Evolutionary conservation across 2,329 filamentous ascomycete genomes (phyloP), one percentile per base, ranked within the genome.

Genomic region (Alternaria brassicicola): DNA sequence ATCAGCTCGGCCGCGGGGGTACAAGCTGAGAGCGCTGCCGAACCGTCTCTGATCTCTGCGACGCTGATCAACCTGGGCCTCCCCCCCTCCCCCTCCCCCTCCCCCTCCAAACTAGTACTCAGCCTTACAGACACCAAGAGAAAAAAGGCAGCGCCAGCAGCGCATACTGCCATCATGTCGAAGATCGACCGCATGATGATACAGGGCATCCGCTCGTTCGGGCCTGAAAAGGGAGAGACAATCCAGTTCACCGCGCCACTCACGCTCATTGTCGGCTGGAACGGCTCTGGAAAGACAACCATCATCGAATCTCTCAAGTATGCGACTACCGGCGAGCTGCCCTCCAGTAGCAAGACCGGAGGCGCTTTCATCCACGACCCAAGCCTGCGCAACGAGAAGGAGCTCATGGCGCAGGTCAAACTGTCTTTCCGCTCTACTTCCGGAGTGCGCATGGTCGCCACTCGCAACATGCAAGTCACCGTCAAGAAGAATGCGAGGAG

Each of bases 221-320:
- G 90, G 77, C 89, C 91, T 64, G 83, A 84, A 41, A 82, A 85
- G 59, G 85, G 85, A 64, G 91, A 97, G 79, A 89, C 86, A 35
- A 96, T 98, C 62, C 85, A 90, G 67, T 98, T 99, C 77, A 88
- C 93, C 65, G 90, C 91, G 0, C 96, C 95, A 25, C 84, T 99
- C 55, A 99, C 95, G 12, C 85, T 99, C 62, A 99, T 99, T 67
- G 96, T 99, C 57, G 95, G 95, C 57, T 92, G 93, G 79, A 99
- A 99, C 81, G 95, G 95, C 54, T 98, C 94, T 1, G 95, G 95
- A 62, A 99, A 99, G 81, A 99, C 95, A 9, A 98, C 95, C 57
- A 97, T 99, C 74, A 99, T 99, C 78, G 95, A 99, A 78, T 96
- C 93, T 76, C 89, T 99, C 72, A 97, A 97, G 76, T 99, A 97